Percentiles rank a stretch among this genome's conserved stretches.
These are phyloP conservation scores for Litsea cubeba DNA, from an alignment of 164 flowering plant species.

Conservation along the genomic window DNA sequence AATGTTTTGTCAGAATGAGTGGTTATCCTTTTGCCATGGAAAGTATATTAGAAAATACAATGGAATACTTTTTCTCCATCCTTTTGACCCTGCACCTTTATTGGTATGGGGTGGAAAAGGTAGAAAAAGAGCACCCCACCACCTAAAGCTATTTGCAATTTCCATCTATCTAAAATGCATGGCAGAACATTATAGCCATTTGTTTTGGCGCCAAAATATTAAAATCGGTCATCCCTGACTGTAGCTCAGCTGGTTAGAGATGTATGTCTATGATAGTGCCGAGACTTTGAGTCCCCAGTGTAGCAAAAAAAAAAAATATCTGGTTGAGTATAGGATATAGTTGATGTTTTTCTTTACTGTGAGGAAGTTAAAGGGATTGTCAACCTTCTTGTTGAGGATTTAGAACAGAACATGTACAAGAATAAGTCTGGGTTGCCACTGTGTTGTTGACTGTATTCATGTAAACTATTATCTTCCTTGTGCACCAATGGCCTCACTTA, in stretches of 20 bases:
- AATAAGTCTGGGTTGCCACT: conserved; percentile 7
- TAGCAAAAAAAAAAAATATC: no score
- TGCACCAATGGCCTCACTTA: conserved; percentile 5
- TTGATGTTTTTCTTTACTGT: not conserved
- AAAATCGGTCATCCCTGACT: not conserved
- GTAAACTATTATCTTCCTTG: not conserved
- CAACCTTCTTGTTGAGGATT: not conserved
- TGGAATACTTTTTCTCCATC: not conserved
- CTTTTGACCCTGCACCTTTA: not conserved
- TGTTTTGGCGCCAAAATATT: not conserved
- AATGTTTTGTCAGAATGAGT: not conserved
- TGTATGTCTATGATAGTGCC: no score
- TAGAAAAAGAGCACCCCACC: not conserved
- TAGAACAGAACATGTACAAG: conserved; percentile 5
- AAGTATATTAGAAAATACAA: not conserved
- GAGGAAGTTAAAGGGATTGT: not conserved
- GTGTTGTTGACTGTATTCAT: conserved; percentile 1
- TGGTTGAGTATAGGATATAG: no score
- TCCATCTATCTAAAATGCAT: not conserved
- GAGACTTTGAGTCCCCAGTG: no score
- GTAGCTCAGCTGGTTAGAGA: not conserved
- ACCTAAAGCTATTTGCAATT: not conserved
- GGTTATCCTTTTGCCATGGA: not conserved
- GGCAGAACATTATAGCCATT: not conserved
- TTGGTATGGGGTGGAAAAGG: not conserved